A percentile compares a stretch with the other conserved stretches of the same genome.
Evolutionary conservation across 192 early-diverging fungal species (phyloP).

Genomic region (Umbelopsis sp.): DNA sequence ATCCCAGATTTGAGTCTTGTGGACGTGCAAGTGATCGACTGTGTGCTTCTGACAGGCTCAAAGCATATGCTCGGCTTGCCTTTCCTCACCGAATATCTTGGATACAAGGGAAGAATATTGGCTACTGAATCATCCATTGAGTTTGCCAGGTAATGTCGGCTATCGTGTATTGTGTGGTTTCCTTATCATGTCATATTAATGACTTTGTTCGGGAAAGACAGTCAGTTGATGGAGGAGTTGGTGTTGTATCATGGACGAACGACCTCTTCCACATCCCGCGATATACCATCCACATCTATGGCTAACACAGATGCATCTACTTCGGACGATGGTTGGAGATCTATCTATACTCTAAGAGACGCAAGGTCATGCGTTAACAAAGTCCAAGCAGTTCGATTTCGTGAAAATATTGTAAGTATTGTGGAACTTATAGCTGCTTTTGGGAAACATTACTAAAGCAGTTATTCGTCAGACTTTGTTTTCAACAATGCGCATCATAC

Average conservation of each 20-base stretch:
- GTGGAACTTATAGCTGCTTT: neutral
- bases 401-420: slow-evolving; percentile 52
- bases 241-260: slow-evolving; percentile 50
- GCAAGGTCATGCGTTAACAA: slow-evolving; percentile 60
- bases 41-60: slow-evolving; percentile 75
- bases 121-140: slow-evolving; percentile 82
- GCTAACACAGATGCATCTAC: neutral
- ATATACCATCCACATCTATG: neutral
- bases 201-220: neutral
- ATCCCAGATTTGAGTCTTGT: slow-evolving; percentile 55
- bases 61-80: slow-evolving; percentile 78
- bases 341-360: slow-evolving; percentile 59
- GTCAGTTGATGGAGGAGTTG: slow-evolving; percentile 64
- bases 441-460: neutral
- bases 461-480: slow-evolving; percentile 12
- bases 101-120: slow-evolving; percentile 74
- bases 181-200: neutral
- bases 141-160: slow-evolving; percentile 62
- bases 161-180: neutral
- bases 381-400: slow-evolving; percentile 58
- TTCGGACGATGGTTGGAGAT: slow-evolving; percentile 33
- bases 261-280: neutral
- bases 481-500: slow-evolving; percentile 39
- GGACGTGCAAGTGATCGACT: slow-evolving; percentile 70
- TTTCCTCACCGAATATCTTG: slow-evolving; percentile 80